Base-by-base conservation (phyloP, 306 rosid genomes). In the Glycine latifolia region DNA sequence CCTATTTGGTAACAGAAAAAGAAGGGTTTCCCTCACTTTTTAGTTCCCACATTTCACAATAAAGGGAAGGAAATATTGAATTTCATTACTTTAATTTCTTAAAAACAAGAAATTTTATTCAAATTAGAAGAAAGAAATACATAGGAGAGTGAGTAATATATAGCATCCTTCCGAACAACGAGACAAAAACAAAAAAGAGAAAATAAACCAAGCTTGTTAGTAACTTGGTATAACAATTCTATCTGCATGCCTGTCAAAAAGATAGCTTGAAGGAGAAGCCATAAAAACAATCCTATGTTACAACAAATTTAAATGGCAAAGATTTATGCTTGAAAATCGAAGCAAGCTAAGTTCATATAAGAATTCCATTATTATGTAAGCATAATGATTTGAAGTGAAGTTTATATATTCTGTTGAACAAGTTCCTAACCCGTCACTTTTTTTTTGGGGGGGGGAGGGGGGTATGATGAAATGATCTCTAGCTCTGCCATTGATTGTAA, bases 341-440 rank as follows among this genome's bases (percentile, higher is more conserved):
- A 65, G 43, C 80, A 79, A 71, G 71, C 71, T 62, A 46, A 72
- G 75, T 55, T 85, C 67, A 47, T 67, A 47, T 43, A 13, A 84
- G 61, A 79, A 67, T 53, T 20, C 79, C 68, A 46, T 54, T 74
- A 13, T 54, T 37, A 9, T 46, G 72, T 6, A 61, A 85, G 46
- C 17, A 49, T 59, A 71, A 68, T 31, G 13, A 60, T 63, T 37
- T 52, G 49, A 73, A 71, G 48, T 43, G 10, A 44, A 71, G 63
- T 50, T 8, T 55, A 52, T 52, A 59, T n/a, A 61, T 54, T 75
- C 43, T 7, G 67, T 15, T 47, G 33, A 77, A 48, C 65, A 81
- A 77, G 67, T 49, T 77, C 71, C 73, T 31, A 67, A 72, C 3
- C 62, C 70, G 10, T 41, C 58, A 70, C 67, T 20, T 50, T 75